A percentile compares a stretch with the other conserved stretches of the same genome.
Evolutionary conservation across 805 yeast species (phyloP).

Genomic region (Metahyphopichia silvanorum): DNA sequence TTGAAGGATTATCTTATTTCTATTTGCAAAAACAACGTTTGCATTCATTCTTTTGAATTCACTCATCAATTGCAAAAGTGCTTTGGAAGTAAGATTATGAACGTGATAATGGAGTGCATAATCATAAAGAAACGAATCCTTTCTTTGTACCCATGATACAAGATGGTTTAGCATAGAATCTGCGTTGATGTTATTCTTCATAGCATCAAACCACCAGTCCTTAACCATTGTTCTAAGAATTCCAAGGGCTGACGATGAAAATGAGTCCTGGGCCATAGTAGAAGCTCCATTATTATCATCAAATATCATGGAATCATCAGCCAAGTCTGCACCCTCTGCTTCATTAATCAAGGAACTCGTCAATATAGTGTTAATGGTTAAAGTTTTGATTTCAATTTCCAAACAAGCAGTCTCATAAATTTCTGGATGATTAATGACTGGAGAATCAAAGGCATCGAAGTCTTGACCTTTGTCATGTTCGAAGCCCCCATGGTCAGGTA

Average conservation of each 20-base stretch:
- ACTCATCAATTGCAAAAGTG: slow-evolving; percentile 73
- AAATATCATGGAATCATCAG: slow-evolving; percentile 40
- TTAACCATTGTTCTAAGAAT: slow-evolving; percentile 74
- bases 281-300: slow-evolving; percentile 40
- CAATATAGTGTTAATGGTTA: slow-evolving; percentile 81
- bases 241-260: slow-evolving; percentile 68
- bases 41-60: slow-evolving; percentile 83
- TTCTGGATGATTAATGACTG: slow-evolving; percentile 73
- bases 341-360: slow-evolving; percentile 82
- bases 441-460: slow-evolving; percentile 61
- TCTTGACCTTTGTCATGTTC: slow-evolving; percentile 60
- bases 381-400: slow-evolving; percentile 74
- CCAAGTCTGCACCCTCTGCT: slow-evolving; percentile 80
- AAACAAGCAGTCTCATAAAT: slow-evolving; percentile 73
- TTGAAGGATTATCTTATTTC: slow-evolving; percentile 67
- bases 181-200: slow-evolving; percentile 63
- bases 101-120: slow-evolving; percentile 80
- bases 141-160: slow-evolving; percentile 81
- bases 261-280: slow-evolving; percentile 76
- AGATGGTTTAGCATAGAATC: slow-evolving; percentile 80
- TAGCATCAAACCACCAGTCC: slow-evolving; percentile 92
- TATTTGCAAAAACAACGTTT: slow-evolving; percentile 70
- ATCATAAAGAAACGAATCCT: slow-evolving; percentile 72
- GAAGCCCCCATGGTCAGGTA: slow-evolving; percentile 81
- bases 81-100: slow-evolving; percentile 79